Percentiles rank a stretch among this genome's conserved stretches.
Evolutionary conservation across 1,139 yeast species (phyloP).

Genomic region (Diutina sp.): DNA sequence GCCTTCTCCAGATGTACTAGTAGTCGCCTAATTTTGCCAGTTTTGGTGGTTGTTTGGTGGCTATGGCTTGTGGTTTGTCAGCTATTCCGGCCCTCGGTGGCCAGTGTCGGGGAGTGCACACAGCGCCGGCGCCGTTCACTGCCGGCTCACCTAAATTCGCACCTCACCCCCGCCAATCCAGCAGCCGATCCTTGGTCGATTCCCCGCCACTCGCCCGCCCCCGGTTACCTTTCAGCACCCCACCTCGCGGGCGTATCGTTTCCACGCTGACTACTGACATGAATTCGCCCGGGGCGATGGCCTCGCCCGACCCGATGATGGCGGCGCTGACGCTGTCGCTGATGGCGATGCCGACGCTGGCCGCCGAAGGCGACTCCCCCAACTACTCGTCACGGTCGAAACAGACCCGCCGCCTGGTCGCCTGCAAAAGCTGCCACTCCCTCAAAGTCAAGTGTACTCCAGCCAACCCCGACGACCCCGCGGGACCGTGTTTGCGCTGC

Average conservation of each 20-base stretch:
- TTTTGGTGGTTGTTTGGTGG: too few species aligned
- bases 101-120: neutral
- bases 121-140: neutral
- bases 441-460: conserved; percentile 79
- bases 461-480: conserved; percentile 41
- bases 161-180: neutral
- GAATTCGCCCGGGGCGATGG: neutral
- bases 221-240: neutral
- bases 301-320: neutral
- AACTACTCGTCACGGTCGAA: neutral
- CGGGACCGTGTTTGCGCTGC: conserved; percentile 68
- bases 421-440: conserved; percentile 73
- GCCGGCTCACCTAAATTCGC: neutral
- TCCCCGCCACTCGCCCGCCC: neutral
- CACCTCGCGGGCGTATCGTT: neutral
- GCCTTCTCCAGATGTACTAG: too few species aligned
- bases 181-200: neutral
- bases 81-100: neutral
- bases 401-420: conserved; percentile 14
- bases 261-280: neutral
- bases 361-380: neutral
- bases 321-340: neutral
- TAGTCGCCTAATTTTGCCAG: too few species aligned
- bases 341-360: neutral
- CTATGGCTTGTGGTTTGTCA: too few species aligned